phyloP scores from a whole-genome alignment of 2,329 filamentous ascomycete species.

The Tolypocladium ovalisporum region DNA sequence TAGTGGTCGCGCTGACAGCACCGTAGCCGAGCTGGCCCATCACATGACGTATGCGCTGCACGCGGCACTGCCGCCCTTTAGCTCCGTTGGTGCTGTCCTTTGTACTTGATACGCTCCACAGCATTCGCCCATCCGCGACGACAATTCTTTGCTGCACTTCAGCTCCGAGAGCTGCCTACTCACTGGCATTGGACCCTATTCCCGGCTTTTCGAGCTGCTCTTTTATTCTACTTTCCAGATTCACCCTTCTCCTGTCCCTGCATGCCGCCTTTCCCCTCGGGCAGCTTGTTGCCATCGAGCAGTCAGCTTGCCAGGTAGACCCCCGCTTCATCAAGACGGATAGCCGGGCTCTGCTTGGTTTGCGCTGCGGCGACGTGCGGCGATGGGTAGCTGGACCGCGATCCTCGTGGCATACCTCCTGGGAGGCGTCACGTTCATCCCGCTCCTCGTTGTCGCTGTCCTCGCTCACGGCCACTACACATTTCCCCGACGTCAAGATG shows the following conservation, averaged over 20 bases:
- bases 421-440: conserved; percentile 81
- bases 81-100: neutral
- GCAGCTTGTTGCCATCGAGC: conserved; percentile 3
- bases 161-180: neutral
- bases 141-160: neutral
- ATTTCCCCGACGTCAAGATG: conserved; percentile 43
- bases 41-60: conserved; percentile 10
- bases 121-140: neutral
- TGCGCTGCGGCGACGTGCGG: conserved; percentile 1
- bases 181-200: neutral
- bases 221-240: neutral
- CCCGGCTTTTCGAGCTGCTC: neutral
- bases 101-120: neutral
- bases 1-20: neutral
- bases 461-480: conserved; percentile 59
- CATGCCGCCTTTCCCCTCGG: conserved; percentile 2
- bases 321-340: neutral
- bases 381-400: conserved; percentile 40
- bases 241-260: conserved; percentile 2
- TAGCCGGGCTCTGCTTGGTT: neutral
- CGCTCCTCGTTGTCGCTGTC: conserved; percentile 52
- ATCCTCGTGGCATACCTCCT: conserved; percentile 71
- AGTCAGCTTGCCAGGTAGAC: neutral
- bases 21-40: conserved; percentile 6
- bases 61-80: neutral